Percentiles rank a stretch among this genome's conserved stretches.
Evolutionary conservation across 345 rosid species (phyloP).

Genomic region (Moricandia moricandioides): DNA sequence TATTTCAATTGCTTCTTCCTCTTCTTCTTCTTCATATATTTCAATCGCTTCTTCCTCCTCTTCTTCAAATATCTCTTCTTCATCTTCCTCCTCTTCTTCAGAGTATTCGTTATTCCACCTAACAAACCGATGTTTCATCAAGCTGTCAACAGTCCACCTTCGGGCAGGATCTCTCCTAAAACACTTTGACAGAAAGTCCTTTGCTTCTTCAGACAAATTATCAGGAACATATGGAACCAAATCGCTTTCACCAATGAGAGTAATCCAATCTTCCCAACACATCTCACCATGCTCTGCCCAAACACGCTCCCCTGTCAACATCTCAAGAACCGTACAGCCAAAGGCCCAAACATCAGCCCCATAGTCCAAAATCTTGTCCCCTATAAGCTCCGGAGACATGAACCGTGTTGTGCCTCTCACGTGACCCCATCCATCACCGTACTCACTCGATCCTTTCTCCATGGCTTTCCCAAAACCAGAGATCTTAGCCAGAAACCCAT

Average conservation of each 20-base stretch:
- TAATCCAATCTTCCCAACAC: slow-evolving; percentile 7
- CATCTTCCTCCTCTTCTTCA: background rate
- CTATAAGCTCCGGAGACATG: slow-evolving; percentile 22
- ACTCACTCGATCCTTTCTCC: slow-evolving; percentile 2
- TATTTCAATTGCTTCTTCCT: background rate
- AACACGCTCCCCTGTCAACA: slow-evolving; percentile 19
- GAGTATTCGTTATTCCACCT: background rate
- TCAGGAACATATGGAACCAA: background rate
- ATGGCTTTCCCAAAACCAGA: slow-evolving; percentile 25
- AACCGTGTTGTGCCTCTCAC: slow-evolving; percentile 7
- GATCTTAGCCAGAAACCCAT: slow-evolving; percentile 10
- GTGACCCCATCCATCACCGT: slow-evolving; percentile 9
- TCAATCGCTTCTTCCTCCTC: background rate
- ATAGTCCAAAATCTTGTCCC: slow-evolving; percentile 18
- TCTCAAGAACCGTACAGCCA: slow-evolving; percentile 30
- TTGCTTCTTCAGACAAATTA: slow-evolving; percentile 16
- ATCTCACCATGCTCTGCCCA: slow-evolving; percentile 15
- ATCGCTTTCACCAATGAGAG: background rate
- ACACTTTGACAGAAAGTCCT: slow-evolving; percentile 23
- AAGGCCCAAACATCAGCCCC: slow-evolving; percentile 28
- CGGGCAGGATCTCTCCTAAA: slow-evolving; percentile 21
- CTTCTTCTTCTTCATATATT: background rate
- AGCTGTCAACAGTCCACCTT: slow-evolving; percentile 8
- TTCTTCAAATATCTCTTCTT: background rate
- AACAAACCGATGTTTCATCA: slow-evolving; percentile 12